Evolutionary conservation across 1,139 yeast genomes (phyloP).

Genomic region (Yarrowia galli): DNA sequence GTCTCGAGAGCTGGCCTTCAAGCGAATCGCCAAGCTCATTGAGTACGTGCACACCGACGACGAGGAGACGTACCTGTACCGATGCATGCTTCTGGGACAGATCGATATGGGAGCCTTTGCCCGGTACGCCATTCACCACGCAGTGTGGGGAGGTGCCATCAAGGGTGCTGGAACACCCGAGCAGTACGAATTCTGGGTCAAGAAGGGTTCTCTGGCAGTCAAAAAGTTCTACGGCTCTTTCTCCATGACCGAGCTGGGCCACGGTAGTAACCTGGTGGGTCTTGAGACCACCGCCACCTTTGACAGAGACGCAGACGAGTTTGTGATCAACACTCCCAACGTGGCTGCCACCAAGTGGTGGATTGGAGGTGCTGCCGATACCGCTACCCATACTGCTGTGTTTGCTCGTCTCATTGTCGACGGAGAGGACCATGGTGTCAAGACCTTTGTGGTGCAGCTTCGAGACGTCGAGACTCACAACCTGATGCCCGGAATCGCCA

Average conservation of each 20-base stretch:
- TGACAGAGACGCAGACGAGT: constrained; percentile 67
- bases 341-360: constrained; percentile 95
- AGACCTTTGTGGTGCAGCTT: constrained; percentile 88
- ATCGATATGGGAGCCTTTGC: constrained; percentile 68
- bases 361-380: constrained; percentile 97
- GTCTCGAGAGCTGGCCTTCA: constrained; percentile 59
- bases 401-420: constrained; percentile 82
- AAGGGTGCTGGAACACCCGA: constrained; percentile 72
- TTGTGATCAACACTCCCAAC: constrained; percentile 82
- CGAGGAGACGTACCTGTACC: constrained; percentile 42
- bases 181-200: constrained; percentile 71
- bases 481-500: constrained; percentile 75
- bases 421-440: constrained; percentile 86
- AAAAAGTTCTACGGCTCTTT: constrained; percentile 84
- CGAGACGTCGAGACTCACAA: constrained; percentile 71
- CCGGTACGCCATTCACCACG: constrained; percentile 71
- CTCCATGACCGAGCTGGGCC: constrained; percentile 92
- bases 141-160: constrained; percentile 69
- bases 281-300: constrained; percentile 86
- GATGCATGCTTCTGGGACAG: constrained; percentile 54
- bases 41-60: constrained; percentile 54
- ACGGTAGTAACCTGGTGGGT: constrained; percentile 91
- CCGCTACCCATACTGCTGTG: constrained; percentile 82
- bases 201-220: constrained; percentile 67
- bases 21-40: constrained; percentile 56